phyloP scores from a whole-genome alignment of 768 basidiomycete genomes.

The Boletellus ananiceps region DNA sequence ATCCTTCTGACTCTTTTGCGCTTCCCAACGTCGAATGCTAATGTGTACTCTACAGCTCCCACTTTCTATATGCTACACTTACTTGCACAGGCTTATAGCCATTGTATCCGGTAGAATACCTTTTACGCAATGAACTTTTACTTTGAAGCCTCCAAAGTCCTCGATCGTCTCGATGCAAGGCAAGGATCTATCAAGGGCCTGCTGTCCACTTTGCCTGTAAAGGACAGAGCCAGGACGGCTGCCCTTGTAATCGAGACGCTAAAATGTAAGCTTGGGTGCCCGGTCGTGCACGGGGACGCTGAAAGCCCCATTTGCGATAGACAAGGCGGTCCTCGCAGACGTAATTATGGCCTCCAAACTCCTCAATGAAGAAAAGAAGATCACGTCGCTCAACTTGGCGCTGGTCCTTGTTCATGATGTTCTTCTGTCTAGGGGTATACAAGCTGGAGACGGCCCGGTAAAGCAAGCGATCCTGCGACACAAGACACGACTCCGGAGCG shows the following conservation, averaged over 20 bases:
- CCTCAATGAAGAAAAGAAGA: constrained; percentile 67
- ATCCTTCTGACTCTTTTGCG: constrained; percentile 22
- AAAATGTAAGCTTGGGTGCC: constrained; percentile 66
- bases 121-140: constrained; percentile 82
- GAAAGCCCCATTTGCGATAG: constrained; percentile 36
- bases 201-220: constrained; percentile 66
- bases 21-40: constrained; percentile 21
- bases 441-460: constrained; percentile 85
- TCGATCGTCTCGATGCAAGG: constrained; percentile 84
- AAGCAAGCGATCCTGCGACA: constrained; percentile 86
- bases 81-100: constrained; percentile 21
- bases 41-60: constrained; percentile 21
- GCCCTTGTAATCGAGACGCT: constrained; percentile 92
- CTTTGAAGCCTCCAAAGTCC: constrained; percentile 77
- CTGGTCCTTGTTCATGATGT: constrained; percentile 90
- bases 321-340: constrained; percentile 69
- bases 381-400: constrained; percentile 71
- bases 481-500: constrained; percentile 82
- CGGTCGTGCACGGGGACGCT: constrained; percentile 2
- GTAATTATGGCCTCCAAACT: constrained; percentile 67
- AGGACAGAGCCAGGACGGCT: constrained; percentile 70
- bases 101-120: constrained; percentile 27
- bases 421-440: constrained; percentile 78
- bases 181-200: constrained; percentile 91
- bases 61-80: constrained; percentile 20